Base-by-base conservation (phyloP, 2,329 filamentous ascomycete species). In the Lojkania enalia region DNA sequence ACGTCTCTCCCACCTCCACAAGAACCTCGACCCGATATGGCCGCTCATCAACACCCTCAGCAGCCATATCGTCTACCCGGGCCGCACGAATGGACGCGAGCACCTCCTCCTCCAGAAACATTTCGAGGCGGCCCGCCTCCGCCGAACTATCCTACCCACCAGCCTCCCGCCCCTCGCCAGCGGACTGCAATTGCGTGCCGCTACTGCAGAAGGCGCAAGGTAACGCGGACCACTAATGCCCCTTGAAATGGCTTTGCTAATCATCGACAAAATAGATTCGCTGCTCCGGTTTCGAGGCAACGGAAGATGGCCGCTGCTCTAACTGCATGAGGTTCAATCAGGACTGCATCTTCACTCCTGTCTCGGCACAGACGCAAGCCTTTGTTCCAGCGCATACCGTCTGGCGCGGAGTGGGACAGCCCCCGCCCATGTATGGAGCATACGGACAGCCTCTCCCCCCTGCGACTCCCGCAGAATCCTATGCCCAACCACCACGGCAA, bases 291-390 rank as follows among this genome's bases (percentile, higher is more conserved):
- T 89, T 88, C 64, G 85, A 88, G 60, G 81, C 79, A 44, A 86
- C 84, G 29, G 81, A 84, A 29, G 83, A 88, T 67, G 86, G 86
- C 48, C 81, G 84, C 48, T 89, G 85, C 74, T 81, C 78, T 60
- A 88, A 88, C 66, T 89, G 85, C 64, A 77, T 84, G 52, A 77
- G 85, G 36, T 89, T 88, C 71, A 85, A 85, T 54, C 85, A 88
- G 69, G 84, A 87, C 64, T 89, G 86, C 71, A 82, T 89, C 69
- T 89, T 89, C 69, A 88, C 85, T 1, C 85, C 86, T 2, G 85
- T 89, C 18, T 87, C 84, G 3, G 85, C 84, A 9, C 85, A 88
- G 70, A 82, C 84, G 6, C 85, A 87, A 66, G 85, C 86, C 9
- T 88, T 88, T 61, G 85, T 88, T 23, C 85, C 85, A 5, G 85